Conservation (phyloP, 1,284 basidiomycete genomes). For the Porogramme epimiltina region DNA sequence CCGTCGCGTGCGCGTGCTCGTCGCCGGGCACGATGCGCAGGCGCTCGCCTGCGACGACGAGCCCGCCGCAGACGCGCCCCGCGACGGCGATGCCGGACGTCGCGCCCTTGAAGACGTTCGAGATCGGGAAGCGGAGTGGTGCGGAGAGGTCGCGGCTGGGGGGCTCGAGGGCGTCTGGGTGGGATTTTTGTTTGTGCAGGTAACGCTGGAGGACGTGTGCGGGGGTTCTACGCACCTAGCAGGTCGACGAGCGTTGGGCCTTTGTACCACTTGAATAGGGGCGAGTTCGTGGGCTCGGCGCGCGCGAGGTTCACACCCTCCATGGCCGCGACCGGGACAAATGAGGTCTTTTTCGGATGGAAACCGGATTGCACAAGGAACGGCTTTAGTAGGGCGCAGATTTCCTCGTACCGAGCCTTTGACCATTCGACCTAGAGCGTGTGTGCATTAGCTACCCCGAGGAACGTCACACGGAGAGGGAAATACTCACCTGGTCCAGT, state of each 20-base stretch:
- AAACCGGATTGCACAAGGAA: conserved; percentile 93
- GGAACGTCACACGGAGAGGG: not conserved
- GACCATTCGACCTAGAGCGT: conserved; percentile 79
- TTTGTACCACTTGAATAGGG: conserved; percentile 76
- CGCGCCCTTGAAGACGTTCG: conserved; percentile 94
- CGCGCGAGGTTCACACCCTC: conserved; percentile 84
- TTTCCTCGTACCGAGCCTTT: conserved; percentile 83
- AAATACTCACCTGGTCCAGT: conserved; percentile 74
- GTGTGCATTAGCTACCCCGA: not conserved
- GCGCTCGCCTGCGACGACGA: conserved; percentile 91
- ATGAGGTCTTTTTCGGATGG: conserved; percentile 74
- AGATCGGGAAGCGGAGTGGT: conserved; percentile 87
- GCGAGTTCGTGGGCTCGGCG: conserved; percentile 47
- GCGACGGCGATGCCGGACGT: conserved; percentile 82
- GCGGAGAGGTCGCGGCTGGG: conserved; percentile 78
- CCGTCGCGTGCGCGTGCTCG: conserved; percentile 73
- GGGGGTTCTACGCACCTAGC: conserved; percentile 75
- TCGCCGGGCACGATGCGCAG: conserved; percentile 91
- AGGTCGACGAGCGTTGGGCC: conserved; percentile 86
- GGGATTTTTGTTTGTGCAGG: not conserved
- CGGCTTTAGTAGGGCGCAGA: conserved; percentile 71
- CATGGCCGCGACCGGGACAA: conserved; percentile 91
- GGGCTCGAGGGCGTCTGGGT: conserved; percentile 77
- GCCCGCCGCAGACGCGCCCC: conserved; percentile 86
- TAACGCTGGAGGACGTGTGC: not conserved